Base-by-base conservation (phyloP, 2,329 filamentous ascomycete species). In the Cladosporium sp. region DNA sequence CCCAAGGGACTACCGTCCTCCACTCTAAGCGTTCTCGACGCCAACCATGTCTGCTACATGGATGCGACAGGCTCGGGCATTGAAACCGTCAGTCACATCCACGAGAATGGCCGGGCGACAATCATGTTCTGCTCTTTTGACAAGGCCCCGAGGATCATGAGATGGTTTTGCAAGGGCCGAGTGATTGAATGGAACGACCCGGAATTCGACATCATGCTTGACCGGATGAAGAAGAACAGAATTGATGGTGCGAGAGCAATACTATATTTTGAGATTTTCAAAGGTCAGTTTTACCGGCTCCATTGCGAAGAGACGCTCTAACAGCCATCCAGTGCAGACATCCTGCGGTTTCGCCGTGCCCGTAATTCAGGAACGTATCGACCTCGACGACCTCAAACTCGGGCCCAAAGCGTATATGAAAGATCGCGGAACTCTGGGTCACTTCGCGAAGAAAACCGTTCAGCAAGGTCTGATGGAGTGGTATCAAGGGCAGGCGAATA, bases 91-190 rank as follows among this genome's bases (percentile, higher is more conserved):
- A 75, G 80, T 4, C 86, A 91, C 61, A 68, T 88, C 9, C 83
- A 88, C 63, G 86, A 92, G 62, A 91, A 91, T 59, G 84, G 83
- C 25, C 78, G 87, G 13, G 77, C 86, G 15, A 88, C 85, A 5
- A 69, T 91, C 61, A 83, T 89, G 76, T 88, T 90, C 69, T 84
- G 78, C 64, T 82, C 79, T 18, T 86, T 85, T 55, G 79, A 77
- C 1, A 57, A 70, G 3, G 62, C 70, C 0, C 83, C 84, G 13
- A 73, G 80, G 49, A 86, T 87, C 59, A 63, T 85, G 64, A 72
- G 84, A 4, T 72, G 85, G 43, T 86, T 84, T 63, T 85, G 83
- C 62, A 73, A 61, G 7, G 78, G 78, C 4, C 66, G 62, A 4
- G 77, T 86, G 7, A 68, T 86, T 3, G 83, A 87, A 65, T 79